Base-by-base conservation (phyloP, 176 grass and related monocot species). In the Musa troglodytarum region DNA sequence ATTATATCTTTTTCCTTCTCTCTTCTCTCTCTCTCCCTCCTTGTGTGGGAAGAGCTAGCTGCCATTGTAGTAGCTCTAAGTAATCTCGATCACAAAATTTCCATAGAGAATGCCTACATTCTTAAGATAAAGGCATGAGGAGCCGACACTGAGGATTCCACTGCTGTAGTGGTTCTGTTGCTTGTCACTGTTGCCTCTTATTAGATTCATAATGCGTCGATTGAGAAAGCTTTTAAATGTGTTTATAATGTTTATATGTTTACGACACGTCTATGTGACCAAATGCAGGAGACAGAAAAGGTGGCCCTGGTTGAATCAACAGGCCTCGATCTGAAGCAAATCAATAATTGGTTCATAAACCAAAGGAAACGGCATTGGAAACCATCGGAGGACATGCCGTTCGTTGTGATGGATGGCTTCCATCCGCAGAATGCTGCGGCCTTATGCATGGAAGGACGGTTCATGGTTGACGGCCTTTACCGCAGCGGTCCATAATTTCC, bases 281-380 rank as follows among this genome's bases (percentile, higher is more conserved):
- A 0, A 64, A 49, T 0, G 67, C 63, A 92, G 89, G 89, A 92
- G 76, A 79, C 75, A 12, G 89, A 92, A 54, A 92, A 92, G 89
- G 83, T 88, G 0, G 89, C 76, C 0, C 75, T 92, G 8, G 86
- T 86, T 0, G 81, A 92, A 12, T 81, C 86, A 0, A 92, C 89
- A 0, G 89, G 89, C n/a, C 83, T 92, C 10, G 89, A 92, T 50
- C 89, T 83, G 83, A 92, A 92, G 51, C 89, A 92, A 81, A 92
- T 92, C 81, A 92, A 92, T 62, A 92, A 92, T 61, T 92, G 89
- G 89, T 92, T 92, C 74, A 92, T 92, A 57, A 92, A 92, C 78
- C 89, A 92, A 79, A 86, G 89, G 76, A 92, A 92, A 74, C 71
- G 89, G 72, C 89, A 92, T 61, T 92, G 89, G 89, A 92, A 92